Base-by-base conservation (phyloP, 2,329 filamentous ascomycete species). In the Coleophoma cylindrospora region DNA sequence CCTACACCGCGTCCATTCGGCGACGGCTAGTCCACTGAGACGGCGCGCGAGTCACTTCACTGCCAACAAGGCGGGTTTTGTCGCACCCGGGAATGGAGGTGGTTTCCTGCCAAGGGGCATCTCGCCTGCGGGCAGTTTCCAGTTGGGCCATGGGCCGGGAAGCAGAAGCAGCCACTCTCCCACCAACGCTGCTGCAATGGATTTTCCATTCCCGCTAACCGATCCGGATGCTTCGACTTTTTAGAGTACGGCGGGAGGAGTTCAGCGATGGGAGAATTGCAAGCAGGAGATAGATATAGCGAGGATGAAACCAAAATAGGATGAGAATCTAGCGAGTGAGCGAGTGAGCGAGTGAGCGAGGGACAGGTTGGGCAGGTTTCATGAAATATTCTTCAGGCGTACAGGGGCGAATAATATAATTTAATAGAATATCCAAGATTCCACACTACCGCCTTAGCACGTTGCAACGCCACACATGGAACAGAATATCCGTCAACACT, bases 11-110 rank as follows among this genome's bases (percentile, higher is more conserved):
- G 57, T 59, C 13, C 34, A 53, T 32, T 50, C 51, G 33, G 56
- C 58, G 9, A 61, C 57, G 2, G 53, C 54, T 5, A 54, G 49
- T 51, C 52, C 57, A 2, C 40, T 59, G 43, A 37, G 57, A 51
- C 50, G 54, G 19, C 47, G 48, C 11, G 52, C 52, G 0, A 56
- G 52, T 27, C 41, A 44, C 27, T 32, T 44, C 15, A 44, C 27
- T 12, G 41, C 41, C 15, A 32, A 27, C 21, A 34, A 32, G 21
- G 41, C 41, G 14, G 41, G 41, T 3, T 44, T 32, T 15, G 15
- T n/a, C 27, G 41, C 22, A 4, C 21, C 41, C 11, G 10, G 11
- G 15, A 19, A 21, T 13, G 7, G 10, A 14, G 41, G 21, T 12
- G 32, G 14, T 33, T n/a, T 27, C 6, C 27, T 27, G 9, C 7